These are phyloP conservation scores for Cryptosporidium sp. DNA, from an alignment of 169 alveolate genomes.

Conservation along the genomic window DNA sequence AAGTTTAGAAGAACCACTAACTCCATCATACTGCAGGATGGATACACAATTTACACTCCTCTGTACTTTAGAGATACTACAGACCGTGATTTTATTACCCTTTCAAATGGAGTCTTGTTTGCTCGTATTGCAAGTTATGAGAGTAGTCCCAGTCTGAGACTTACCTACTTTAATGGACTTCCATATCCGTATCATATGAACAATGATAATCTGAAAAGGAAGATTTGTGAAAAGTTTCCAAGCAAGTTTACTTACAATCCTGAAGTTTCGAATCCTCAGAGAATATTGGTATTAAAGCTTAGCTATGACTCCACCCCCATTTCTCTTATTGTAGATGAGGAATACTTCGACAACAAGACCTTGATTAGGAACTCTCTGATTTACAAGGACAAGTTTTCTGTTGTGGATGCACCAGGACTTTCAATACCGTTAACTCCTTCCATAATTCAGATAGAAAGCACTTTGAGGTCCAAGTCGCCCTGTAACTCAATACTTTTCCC, in stretches of 20 bases:
- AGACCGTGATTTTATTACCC: not conserved
- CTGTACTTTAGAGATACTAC: conserved; percentile 8
- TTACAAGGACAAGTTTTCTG: conserved; percentile 45
- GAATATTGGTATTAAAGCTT: conserved; percentile 28
- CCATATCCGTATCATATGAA: conserved; percentile 5
- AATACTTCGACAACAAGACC: not conserved
- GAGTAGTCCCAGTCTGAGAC: not conserved
- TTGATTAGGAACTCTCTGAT: conserved; percentile 21
- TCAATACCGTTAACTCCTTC: conserved; percentile 41
- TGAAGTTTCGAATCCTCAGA: conserved; percentile 26
- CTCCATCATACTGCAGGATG: conserved; percentile 2
- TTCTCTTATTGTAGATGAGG: not conserved
- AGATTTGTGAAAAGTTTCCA: conserved; percentile 2
- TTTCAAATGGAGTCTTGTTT: conserved; percentile 48
- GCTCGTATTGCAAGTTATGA: not conserved
- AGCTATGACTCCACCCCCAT: conserved; percentile 10
- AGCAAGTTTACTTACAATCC: conserved; percentile 6
- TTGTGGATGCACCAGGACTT: conserved; percentile 4
- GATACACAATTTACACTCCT: conserved; percentile 15
- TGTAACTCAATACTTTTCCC: conserved; percentile 47
- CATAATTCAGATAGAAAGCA: conserved; percentile 19
- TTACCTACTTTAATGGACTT: conserved; percentile 20
- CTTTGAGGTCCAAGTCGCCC: not conserved
- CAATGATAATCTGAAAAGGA: conserved; percentile 3
- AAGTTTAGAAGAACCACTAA: not conserved